Conservation (phyloP, 495 filamentous ascomycete genomes). For the Pseudomonodictys pantanalensis region DNA sequence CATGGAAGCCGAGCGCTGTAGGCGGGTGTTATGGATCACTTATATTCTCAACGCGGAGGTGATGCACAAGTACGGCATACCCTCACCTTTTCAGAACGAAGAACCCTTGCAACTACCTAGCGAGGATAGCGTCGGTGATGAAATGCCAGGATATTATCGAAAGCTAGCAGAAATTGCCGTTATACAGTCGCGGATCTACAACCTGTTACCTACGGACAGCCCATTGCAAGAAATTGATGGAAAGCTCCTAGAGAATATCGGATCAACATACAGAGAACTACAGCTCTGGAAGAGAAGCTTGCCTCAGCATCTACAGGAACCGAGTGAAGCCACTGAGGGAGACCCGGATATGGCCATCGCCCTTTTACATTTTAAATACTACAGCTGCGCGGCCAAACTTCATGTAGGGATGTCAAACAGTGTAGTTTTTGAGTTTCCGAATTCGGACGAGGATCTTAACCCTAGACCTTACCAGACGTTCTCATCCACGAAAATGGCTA, state of each 20-base stretch:
- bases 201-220: not conserved
- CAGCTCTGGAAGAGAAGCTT: not conserved
- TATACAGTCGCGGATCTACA: not conserved
- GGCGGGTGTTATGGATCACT: not conserved
- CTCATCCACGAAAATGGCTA: not conserved
- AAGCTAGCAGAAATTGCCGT: not conserved
- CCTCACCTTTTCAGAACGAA: not conserved
- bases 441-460: not conserved
- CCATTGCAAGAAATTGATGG: not conserved
- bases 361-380: not conserved
- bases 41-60: not conserved
- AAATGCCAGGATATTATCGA: not conserved
- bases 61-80: not conserved
- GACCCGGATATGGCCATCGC: not conserved
- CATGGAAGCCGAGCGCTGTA: not conserved
- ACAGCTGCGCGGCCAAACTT: not conserved
- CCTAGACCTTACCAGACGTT: not conserved
- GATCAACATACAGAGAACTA: not conserved
- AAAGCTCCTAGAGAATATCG: not conserved
- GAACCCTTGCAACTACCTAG: not conserved
- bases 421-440: not conserved
- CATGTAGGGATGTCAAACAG: not conserved
- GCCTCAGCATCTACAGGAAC: not conserved
- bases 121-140: too few relatives aligned
- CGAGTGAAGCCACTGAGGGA: too few relatives aligned